phyloP scores from a whole-genome alignment of 129 eudicot genomes.

The Solidago caesia region DNA sequence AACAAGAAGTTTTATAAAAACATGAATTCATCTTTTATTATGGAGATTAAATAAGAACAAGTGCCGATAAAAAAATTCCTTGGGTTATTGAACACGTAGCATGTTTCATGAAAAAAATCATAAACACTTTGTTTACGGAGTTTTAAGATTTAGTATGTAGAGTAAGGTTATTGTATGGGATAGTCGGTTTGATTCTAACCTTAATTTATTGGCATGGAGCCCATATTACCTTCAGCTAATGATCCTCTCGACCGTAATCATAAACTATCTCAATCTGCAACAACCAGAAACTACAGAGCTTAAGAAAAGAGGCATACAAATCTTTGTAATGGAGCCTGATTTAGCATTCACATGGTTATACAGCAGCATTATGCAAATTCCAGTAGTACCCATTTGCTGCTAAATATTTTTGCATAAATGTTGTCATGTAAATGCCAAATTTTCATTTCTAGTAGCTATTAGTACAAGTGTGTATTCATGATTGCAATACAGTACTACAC shows the following conservation, averaged over 20 bases:
- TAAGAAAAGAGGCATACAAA: slow-evolving; percentile 14
- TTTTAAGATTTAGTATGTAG: not conserved
- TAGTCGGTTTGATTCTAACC: slow-evolving; percentile 32
- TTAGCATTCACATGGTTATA: not conserved
- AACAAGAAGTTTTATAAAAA: not conserved
- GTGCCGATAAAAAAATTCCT: not conserved
- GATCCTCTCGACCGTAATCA: slow-evolving; percentile 80
- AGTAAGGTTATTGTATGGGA: not conserved
- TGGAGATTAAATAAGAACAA: not conserved
- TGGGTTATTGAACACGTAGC: not conserved
- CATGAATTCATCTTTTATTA: slow-evolving; percentile 4
- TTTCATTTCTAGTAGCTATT: not conserved
- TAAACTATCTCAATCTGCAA: slow-evolving; percentile 91
- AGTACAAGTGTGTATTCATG: not conserved
- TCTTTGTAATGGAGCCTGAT: no score
- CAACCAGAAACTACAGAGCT: slow-evolving; percentile 13
- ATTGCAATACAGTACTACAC: not conserved
- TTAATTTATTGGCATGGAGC: slow-evolving; percentile 47
- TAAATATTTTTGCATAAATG: not conserved
- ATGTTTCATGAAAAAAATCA: not conserved
- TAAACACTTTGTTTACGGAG: slow-evolving; percentile 11
- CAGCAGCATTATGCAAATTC: not conserved
- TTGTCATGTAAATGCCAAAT: not conserved
- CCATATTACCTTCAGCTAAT: slow-evolving; percentile 26
- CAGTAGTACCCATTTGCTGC: no score